Conservation (phyloP, 75 land plant species). For the Selaginella tamariscina region DNA sequence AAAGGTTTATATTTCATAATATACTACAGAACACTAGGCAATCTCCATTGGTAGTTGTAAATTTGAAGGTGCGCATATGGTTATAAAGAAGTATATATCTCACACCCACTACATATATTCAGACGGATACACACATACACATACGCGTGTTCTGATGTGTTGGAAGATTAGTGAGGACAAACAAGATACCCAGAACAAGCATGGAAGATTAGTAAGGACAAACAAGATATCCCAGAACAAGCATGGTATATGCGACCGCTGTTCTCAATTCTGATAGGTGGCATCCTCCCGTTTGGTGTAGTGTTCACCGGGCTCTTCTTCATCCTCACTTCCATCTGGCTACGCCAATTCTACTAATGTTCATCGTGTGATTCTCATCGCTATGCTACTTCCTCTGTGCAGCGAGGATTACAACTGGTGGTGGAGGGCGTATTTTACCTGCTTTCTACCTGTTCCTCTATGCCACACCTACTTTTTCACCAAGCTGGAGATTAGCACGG, state of each 20-base stretch:
- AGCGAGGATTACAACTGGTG: constrained; percentile 59
- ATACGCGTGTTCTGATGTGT: too few species aligned
- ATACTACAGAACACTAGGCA: too few species aligned
- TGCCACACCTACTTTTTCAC: constrained; percentile 47
- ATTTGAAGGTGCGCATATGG: too few species aligned
- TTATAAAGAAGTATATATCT: too few species aligned
- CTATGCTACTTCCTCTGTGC: constrained; percentile 50
- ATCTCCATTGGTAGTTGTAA: too few species aligned
- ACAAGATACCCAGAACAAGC: constrained; percentile 43
- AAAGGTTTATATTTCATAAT: too few species aligned
- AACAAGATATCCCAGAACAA: constrained; percentile 47
- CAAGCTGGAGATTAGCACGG: constrained; percentile 44
- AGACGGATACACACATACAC: too few species aligned
- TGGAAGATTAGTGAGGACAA: constrained; percentile 42
- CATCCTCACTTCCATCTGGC: constrained; percentile 57
- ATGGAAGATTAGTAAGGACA: constrained; percentile 34
- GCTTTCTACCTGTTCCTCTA: constrained; percentile 42
- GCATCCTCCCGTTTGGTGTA: constrained; percentile 44
- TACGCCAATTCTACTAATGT: constrained; percentile 51
- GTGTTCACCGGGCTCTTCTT: constrained; percentile 49
- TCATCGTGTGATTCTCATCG: constrained; percentile 41
- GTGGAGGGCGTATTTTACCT: constrained; percentile 49
- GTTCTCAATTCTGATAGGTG: constrained; percentile 40
- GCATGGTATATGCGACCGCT: constrained; percentile 50
- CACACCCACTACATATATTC: too few species aligned